These are phyloP conservation scores for Zarea fungicola DNA, from an alignment of 2,329 filamentous ascomycete species.

Conservation along the genomic window DNA sequence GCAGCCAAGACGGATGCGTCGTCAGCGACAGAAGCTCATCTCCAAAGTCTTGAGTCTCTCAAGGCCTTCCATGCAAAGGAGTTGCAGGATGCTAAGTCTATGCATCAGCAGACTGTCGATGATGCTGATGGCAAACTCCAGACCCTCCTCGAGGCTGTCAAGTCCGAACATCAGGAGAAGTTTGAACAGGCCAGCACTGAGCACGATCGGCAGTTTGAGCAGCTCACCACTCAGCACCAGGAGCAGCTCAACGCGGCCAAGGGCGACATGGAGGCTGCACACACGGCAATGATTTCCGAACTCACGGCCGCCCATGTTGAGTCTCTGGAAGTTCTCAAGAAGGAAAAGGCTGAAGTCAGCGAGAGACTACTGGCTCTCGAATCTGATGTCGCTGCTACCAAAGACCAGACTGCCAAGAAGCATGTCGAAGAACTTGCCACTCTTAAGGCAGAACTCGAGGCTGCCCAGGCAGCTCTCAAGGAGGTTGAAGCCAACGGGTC, in stretches of 20 bases:
- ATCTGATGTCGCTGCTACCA: constrained; percentile 18
- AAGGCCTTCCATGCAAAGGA: constrained; percentile 4
- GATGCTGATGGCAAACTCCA: constrained; percentile 29
- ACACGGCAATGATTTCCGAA: not conserved
- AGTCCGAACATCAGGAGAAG: constrained; percentile 31
- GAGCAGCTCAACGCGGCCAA: constrained; percentile 5
- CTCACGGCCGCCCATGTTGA: constrained; percentile 18
- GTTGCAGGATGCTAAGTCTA: constrained; percentile 23
- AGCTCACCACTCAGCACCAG: not conserved
- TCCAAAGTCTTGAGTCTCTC: not conserved
- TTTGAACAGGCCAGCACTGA: not conserved
- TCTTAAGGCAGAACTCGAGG: constrained; percentile 30
- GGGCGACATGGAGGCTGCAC: not conserved
- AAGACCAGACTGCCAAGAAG: constrained; percentile 22
- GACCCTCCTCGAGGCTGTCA: constrained; percentile 25
- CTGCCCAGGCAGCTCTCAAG: constrained; percentile 40
- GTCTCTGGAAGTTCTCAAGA: constrained; percentile 26
- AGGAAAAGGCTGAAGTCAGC: constrained; percentile 26
- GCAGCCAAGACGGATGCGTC: constrained; percentile 32
- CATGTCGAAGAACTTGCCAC: constrained; percentile 32
- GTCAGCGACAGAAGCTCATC: not conserved
- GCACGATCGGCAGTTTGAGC: constrained; percentile 4
- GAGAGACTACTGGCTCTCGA: constrained; percentile 25
- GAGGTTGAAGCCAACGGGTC: constrained; percentile 38
- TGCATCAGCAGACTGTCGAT: constrained; percentile 46